Conservation (phyloP, 305 asterid genomes). For the Caryopteris hybrid region DNA sequence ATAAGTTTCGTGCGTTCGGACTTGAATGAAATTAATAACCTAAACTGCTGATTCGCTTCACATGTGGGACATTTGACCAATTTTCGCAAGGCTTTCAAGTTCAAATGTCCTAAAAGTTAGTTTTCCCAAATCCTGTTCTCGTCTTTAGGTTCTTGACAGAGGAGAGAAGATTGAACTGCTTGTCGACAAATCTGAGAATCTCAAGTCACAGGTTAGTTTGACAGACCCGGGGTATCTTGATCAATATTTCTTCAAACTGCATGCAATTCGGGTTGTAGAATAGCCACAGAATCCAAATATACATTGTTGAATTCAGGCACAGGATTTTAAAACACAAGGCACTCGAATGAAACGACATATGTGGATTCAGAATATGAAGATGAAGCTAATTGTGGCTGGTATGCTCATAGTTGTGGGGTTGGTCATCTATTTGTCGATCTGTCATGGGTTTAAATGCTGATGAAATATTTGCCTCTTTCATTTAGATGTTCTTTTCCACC, state of each 20-base stretch:
- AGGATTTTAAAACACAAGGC: constrained; percentile 73
- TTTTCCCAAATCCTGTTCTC: not conserved
- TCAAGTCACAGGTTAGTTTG: constrained; percentile 52
- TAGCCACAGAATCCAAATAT: not conserved
- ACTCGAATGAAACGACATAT: constrained; percentile 58
- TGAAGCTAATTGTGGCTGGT: constrained; percentile 59
- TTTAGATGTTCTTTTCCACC: not conserved
- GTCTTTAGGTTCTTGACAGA: constrained; percentile 55
- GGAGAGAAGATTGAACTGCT: constrained; percentile 63
- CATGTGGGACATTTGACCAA: too few relatives aligned
- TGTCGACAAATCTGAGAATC: constrained; percentile 61
- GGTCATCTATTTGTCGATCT: constrained; percentile 47
- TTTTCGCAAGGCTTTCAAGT: too few relatives aligned
- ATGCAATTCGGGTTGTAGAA: not conserved
- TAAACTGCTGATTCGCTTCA: too few relatives aligned
- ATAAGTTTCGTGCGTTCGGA: too few relatives aligned
- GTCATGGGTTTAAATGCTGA: constrained; percentile 65
- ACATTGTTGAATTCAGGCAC: constrained; percentile 51
- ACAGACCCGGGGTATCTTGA: not conserved
- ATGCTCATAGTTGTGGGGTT: constrained; percentile 38
- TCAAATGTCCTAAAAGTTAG: too few relatives aligned
- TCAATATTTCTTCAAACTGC: too few relatives aligned
- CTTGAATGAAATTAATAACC: too few relatives aligned
- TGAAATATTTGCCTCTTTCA: not conserved
- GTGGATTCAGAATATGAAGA: constrained; percentile 89